These are phyloP conservation scores for Stephanocyclus meneghinianus DNA, from an alignment of 352 stramenopile genomes.

Conservation along the genomic window DNA sequence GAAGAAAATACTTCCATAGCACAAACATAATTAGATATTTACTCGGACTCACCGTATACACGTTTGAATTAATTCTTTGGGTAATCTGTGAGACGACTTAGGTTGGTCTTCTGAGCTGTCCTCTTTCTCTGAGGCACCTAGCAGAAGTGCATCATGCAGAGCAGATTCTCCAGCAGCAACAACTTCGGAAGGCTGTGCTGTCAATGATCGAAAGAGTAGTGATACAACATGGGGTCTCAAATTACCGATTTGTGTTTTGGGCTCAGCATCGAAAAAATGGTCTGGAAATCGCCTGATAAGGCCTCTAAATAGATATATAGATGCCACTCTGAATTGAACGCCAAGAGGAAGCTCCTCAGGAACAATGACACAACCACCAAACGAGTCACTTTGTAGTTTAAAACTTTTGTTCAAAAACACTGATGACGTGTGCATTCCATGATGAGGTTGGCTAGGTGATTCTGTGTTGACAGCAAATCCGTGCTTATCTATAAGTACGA, in stretches of 20 bases:
- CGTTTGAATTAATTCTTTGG: constrained; percentile 94
- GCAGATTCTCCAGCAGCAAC: constrained; percentile 66
- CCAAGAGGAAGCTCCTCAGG: constrained; percentile 68
- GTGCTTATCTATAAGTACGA: constrained; percentile 80
- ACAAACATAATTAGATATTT: not conserved
- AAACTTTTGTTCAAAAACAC: constrained; percentile 69
- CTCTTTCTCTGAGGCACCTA: constrained; percentile 52
- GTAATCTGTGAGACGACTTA: constrained; percentile 72
- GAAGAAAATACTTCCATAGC: constrained; percentile 64
- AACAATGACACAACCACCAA: constrained; percentile 54
- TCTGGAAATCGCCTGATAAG: constrained; percentile 73
- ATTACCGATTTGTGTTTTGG: constrained; percentile 73
- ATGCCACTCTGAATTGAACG: constrained; percentile 77
- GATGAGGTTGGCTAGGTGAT: constrained; percentile 20
- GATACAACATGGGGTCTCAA: constrained; percentile 71
- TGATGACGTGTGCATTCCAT: constrained; percentile 36
- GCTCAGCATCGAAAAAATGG: constrained; percentile 77
- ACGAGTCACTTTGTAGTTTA: constrained; percentile 33
- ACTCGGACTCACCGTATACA: constrained; percentile 79
- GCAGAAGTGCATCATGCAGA: constrained; percentile 67
- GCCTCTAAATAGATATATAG: constrained; percentile 71
- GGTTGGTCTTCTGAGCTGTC: constrained; percentile 40
- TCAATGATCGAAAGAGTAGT: constrained; percentile 79
- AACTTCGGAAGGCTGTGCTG: constrained; percentile 59
- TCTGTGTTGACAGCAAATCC: constrained; percentile 58